Percentiles rank a stretch among this genome's conserved stretches.
phyloP scores from a whole-genome alignment of 2,329 filamentous ascomycete genomes.

The Fusarium sp. region DNA sequence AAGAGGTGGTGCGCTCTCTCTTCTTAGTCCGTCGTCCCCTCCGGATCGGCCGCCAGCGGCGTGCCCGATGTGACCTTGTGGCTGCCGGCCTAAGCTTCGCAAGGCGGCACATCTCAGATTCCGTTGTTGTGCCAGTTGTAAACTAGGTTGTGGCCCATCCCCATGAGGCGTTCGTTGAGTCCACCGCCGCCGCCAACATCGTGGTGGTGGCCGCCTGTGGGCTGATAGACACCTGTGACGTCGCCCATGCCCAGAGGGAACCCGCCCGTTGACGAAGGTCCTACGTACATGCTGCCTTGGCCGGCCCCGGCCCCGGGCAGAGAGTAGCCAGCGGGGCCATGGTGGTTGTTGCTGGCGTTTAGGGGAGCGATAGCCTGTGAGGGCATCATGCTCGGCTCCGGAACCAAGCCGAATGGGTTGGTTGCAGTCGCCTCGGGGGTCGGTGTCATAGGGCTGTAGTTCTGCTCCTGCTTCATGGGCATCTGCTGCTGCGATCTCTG shows the following conservation, averaged over 20 bases:
- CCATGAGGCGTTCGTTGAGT: constrained; percentile 37
- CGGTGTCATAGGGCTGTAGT: constrained; percentile 38
- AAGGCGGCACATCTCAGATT: constrained; percentile 24
- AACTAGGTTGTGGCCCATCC: constrained; percentile 20
- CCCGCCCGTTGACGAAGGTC: constrained; percentile 28
- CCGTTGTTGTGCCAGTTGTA: constrained; percentile 36
- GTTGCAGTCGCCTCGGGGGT: constrained; percentile 31
- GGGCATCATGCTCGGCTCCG: constrained; percentile 34
- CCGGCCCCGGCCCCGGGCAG: constrained; percentile 19
- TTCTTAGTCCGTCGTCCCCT: background rate
- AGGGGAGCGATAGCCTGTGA: constrained; percentile 23
- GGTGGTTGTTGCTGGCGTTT: constrained; percentile 18
- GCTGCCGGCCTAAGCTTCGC: constrained; percentile 18
- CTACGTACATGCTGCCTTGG: constrained; percentile 34
- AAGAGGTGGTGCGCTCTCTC: background rate
- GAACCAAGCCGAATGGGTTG: constrained; percentile 32
- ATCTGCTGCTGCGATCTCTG: constrained; percentile 38
- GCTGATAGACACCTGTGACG: constrained; percentile 43
- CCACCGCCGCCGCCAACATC: constrained; percentile 22
- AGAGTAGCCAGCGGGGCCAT: constrained; percentile 30
- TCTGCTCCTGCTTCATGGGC: constrained; percentile 29
- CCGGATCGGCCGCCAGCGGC: constrained; percentile 16
- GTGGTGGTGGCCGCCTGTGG: constrained; percentile 24
- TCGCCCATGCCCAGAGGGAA: constrained; percentile 44
- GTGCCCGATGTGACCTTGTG: constrained; percentile 26